A percentile compares a stretch with the other conserved stretches of the same genome.
These are phyloP conservation scores for Phytophthora aleatoria DNA, from an alignment of 352 stramenopile species.

Conservation along the genomic window DNA sequence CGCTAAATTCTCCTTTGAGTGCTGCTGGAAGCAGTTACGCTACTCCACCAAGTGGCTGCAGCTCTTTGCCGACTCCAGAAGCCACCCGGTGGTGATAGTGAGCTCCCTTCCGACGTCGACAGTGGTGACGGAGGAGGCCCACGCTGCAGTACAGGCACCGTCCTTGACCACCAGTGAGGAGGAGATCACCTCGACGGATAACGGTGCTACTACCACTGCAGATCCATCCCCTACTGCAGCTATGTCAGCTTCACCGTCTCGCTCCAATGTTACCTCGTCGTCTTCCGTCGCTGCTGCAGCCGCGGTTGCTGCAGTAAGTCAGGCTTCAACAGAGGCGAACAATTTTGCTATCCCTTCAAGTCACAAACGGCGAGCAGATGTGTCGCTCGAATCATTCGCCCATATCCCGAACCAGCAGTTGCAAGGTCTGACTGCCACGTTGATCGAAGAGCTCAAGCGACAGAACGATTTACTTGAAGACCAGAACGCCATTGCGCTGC, in stretches of 20 bases:
- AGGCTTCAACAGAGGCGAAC: conserved; percentile 9
- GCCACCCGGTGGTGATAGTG: conserved; percentile 21
- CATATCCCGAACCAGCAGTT: conserved; percentile 25
- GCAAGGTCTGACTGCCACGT: conserved; percentile 33
- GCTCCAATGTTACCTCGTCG: not conserved
- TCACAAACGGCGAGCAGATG: conserved; percentile 27
- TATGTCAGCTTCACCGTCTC: conserved; percentile 1
- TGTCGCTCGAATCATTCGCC: conserved; percentile 18
- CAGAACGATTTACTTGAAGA: conserved; percentile 77
- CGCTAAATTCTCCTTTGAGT: conserved; percentile 72
- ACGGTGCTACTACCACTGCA: not conserved
- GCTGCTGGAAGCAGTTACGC: conserved; percentile 72
- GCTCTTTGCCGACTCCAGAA: conserved; percentile 53
- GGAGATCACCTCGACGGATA: conserved; percentile 7
- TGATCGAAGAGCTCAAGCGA: conserved; percentile 59
- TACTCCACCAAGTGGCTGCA: conserved; percentile 70
- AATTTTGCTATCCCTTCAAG: conserved; percentile 1
- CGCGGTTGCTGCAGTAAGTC: conserved; percentile 13
- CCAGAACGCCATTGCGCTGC: conserved; percentile 72
- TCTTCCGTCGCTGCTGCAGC: conserved; percentile 13
- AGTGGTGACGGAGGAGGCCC: conserved; percentile 5
- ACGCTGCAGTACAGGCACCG: conserved; percentile 3
- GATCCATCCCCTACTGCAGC: not conserved
- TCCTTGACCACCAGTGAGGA: conserved; percentile 20
- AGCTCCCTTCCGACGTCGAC: conserved; percentile 7